Conservation (phyloP, 345 rosid species). For the Dovyalis caffra region DNA sequence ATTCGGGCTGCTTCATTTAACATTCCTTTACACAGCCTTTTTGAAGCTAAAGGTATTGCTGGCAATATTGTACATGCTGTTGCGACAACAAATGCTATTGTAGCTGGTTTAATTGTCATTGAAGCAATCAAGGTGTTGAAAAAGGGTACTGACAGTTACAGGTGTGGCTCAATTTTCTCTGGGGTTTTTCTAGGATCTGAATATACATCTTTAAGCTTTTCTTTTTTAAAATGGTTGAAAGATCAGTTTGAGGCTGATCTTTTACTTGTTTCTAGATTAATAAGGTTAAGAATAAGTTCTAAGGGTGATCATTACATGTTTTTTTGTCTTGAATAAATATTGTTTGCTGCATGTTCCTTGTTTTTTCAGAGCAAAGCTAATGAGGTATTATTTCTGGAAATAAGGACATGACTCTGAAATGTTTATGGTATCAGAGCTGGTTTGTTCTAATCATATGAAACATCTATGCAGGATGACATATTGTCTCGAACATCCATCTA, state of each 20-base stretch:
- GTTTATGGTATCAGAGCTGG: not conserved
- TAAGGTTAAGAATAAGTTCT: not conserved
- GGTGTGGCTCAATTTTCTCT: slow-evolving; percentile 46
- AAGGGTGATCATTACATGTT: not conserved
- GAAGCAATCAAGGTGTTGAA: slow-evolving; percentile 95
- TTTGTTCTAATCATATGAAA: slow-evolving; percentile 1
- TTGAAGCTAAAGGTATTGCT: slow-evolving; percentile 99
- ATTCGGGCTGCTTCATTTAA: slow-evolving; percentile 92
- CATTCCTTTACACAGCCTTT: slow-evolving; percentile 91
- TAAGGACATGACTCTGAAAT: not conserved
- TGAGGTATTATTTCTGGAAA: not conserved
- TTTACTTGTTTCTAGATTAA: slow-evolving; percentile 6
- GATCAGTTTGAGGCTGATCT: not conserved
- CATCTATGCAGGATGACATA: slow-evolving; percentile 75
- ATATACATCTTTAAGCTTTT: not conserved
- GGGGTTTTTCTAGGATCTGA: not conserved
- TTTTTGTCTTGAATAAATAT: not conserved
- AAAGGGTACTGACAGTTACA: slow-evolving; percentile 59
- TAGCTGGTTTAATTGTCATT: slow-evolving; percentile 94
- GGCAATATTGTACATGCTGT: slow-evolving; percentile 98
- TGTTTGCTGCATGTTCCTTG: not conserved
- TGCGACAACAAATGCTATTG: slow-evolving; percentile 93
- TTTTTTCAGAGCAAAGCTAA: not conserved
- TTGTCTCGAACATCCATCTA: slow-evolving; percentile 83
- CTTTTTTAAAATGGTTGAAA: not conserved